Conservation (phyloP, 371 early-diverging fungal species). For the Smittium mucronatum region DNA sequence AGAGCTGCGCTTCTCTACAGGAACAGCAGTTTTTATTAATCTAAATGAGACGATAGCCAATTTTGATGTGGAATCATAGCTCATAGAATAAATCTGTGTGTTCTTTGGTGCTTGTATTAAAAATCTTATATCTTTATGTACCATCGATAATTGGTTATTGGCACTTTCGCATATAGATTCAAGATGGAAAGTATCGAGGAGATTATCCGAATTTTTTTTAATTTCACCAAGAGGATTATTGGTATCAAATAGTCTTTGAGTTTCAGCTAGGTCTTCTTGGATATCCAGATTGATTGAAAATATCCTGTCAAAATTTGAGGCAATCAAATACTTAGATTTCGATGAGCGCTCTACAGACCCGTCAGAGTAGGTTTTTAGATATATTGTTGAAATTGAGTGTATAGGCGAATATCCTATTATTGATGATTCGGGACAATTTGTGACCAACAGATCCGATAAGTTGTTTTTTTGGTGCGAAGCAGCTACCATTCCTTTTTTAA, state of each 20-base stretch:
- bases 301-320: not conserved
- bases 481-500: not conserved
- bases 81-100: not conserved
- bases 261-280: not conserved
- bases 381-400: not conserved
- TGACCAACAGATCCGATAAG: not conserved
- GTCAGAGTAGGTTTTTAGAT: not conserved
- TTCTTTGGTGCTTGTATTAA: conserved; percentile 1
- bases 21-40: not conserved
- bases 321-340: not conserved
- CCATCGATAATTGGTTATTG: not conserved
- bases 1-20: not conserved
- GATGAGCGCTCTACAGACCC: not conserved
- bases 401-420: conserved; percentile 9
- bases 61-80: not conserved
- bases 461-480: not conserved
- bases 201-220: not conserved
- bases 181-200: not conserved
- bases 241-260: not conserved
- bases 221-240: not conserved
- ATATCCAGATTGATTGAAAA: not conserved
- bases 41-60: not conserved
- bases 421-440: not conserved
- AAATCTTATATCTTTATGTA: not conserved
- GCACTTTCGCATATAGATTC: not conserved